Conservation (phyloP, 2,329 filamentous ascomycete species). For the Niveomyces coronatus region DNA sequence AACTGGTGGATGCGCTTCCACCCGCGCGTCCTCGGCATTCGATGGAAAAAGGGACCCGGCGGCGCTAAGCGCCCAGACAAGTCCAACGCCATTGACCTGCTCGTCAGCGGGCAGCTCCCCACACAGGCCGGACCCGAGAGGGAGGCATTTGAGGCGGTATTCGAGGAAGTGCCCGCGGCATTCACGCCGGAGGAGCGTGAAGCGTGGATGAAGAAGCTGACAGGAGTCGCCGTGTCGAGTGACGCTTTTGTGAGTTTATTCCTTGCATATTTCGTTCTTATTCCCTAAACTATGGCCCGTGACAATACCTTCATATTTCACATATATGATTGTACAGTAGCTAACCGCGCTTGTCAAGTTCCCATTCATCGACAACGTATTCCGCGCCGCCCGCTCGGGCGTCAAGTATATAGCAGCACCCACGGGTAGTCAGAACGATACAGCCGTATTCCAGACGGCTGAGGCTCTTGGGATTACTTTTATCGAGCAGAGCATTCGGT, state of each 20-base stretch:
- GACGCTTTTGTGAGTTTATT: slow-evolving; percentile 76
- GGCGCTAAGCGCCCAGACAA: slow-evolving; percentile 93
- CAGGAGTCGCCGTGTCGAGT: slow-evolving; percentile 75
- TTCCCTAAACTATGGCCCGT: not conserved
- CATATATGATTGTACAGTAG: slow-evolving; percentile 24
- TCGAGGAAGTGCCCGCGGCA: slow-evolving; percentile 74
- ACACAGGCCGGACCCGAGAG: slow-evolving; percentile 74
- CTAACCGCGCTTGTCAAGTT: too few species aligned
- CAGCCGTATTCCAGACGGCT: slow-evolving; percentile 73
- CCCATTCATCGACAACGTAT: slow-evolving; percentile 97
- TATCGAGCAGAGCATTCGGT: slow-evolving; percentile 84
- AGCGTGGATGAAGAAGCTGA: slow-evolving; percentile 75
- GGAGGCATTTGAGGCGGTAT: slow-evolving; percentile 77
- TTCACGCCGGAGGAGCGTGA: slow-evolving; percentile 80
- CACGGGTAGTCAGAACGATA: slow-evolving; percentile 78
- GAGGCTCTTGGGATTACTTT: slow-evolving; percentile 90
- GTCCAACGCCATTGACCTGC: slow-evolving; percentile 93
- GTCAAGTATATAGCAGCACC: slow-evolving; percentile 95
- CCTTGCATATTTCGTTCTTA: too few species aligned
- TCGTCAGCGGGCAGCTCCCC: slow-evolving; percentile 84
- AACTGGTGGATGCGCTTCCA: slow-evolving; percentile 99
- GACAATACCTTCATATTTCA: slow-evolving; percentile 15
- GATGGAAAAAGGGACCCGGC: slow-evolving; percentile 99
- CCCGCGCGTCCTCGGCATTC: slow-evolving; percentile 73
- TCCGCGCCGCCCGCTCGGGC: slow-evolving; percentile 77